phyloP scores from a whole-genome alignment of 192 early-diverging fungal species.

The Podila minutissima region DNA sequence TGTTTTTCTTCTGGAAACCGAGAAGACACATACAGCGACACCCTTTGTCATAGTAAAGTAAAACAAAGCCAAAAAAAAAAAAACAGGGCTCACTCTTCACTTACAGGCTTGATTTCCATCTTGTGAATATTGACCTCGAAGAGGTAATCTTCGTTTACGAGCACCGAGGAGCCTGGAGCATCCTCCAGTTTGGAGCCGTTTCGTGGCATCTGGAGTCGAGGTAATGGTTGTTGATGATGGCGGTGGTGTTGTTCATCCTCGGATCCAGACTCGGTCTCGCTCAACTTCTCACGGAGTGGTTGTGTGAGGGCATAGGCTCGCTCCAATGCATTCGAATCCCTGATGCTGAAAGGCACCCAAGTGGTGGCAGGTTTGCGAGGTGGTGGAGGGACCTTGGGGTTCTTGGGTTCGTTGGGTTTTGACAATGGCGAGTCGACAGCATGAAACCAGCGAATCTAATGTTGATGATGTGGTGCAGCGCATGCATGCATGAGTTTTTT shows the following conservation, averaged over 20 bases:
- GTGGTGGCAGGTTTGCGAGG: constrained; percentile 51
- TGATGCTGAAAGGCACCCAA: constrained; percentile 65
- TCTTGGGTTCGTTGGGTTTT: constrained; percentile 39
- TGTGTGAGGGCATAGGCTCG: constrained; percentile 55
- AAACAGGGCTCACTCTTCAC: constrained; percentile 7
- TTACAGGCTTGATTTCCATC: constrained; percentile 65
- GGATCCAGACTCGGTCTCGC: background rate
- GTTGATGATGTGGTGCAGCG: too few species aligned
- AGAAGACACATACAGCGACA: background rate
- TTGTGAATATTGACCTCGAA: constrained; percentile 83
- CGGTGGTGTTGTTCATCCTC: constrained; percentile 1
- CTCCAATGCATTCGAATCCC: constrained; percentile 68
- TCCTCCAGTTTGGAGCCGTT: background rate
- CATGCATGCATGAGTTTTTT: too few species aligned
- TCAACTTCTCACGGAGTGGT: constrained; percentile 9
- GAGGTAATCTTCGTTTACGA: constrained; percentile 81
- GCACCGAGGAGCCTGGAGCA: constrained; percentile 51
- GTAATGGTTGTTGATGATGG: constrained; percentile 2
- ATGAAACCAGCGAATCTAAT: constrained; percentile 60
- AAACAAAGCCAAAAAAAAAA: background rate
- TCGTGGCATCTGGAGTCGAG: constrained; percentile 37
- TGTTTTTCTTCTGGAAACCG: too few species aligned
- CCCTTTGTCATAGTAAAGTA: background rate
- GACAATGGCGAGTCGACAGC: constrained; percentile 56
- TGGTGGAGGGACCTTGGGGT: constrained; percentile 29